These are phyloP conservation scores for Malus hybrid DNA, from an alignment of 331 rosid genomes.

Conservation along the genomic window DNA sequence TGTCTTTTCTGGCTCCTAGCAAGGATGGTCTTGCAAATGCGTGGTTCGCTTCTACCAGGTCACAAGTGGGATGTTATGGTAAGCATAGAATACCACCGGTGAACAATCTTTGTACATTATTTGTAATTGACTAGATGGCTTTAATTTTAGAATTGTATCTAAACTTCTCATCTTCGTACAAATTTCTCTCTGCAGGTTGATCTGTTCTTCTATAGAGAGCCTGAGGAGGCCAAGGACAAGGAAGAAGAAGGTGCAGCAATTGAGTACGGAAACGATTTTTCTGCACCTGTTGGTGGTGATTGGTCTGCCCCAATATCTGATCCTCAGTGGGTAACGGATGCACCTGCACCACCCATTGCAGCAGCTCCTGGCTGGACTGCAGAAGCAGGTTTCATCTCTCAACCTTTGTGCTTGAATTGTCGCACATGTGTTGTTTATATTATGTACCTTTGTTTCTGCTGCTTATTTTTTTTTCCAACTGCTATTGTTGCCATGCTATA, in stretches of 20 bases:
- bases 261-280: slow-evolving; percentile 37
- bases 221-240: slow-evolving; percentile 59
- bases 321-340: slow-evolving; percentile 45
- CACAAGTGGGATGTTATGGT: slow-evolving; percentile 91
- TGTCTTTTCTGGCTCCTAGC: slow-evolving; percentile 23
- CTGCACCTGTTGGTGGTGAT: slow-evolving; percentile 19
- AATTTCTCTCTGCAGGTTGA: slow-evolving; percentile 47
- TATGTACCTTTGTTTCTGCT: too few species aligned
- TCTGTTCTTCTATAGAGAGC: slow-evolving; percentile 70
- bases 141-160: background rate
- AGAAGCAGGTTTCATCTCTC: slow-evolving; percentile 25
- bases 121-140: background rate
- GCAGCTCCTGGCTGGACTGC: slow-evolving; percentile 19
- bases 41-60: slow-evolving; percentile 60
- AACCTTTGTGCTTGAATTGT: too few species aligned
- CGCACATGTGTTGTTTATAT: too few species aligned
- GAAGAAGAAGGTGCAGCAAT: slow-evolving; percentile 46
- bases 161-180: background rate
- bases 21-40: slow-evolving; percentile 84
- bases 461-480: too few species aligned
- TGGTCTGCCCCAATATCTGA: slow-evolving; percentile 54
- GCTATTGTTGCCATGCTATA: background rate
- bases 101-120: background rate
- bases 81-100: background rate
- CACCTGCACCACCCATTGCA: slow-evolving; percentile 15